These are phyloP conservation scores for Babesia divergens DNA, from an alignment of 169 alveolate species.

Conservation along the genomic window DNA sequence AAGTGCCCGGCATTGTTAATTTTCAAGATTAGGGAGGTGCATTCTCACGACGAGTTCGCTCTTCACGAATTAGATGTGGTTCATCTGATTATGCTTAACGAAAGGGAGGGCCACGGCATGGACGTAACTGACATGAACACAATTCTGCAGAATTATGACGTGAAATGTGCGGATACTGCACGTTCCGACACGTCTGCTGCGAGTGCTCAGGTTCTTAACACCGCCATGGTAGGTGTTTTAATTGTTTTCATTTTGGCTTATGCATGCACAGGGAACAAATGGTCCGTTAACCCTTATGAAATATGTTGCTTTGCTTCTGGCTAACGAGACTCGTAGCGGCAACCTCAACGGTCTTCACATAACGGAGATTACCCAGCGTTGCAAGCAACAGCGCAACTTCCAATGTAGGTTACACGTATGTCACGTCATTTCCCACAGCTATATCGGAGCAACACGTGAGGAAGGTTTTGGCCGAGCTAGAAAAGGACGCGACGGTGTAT, in stretches of 20 bases:
- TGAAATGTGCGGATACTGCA: neutral
- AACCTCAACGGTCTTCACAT: slow-evolving; percentile 56
- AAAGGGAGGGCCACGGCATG: slow-evolving; percentile 1
- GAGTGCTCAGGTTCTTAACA: neutral
- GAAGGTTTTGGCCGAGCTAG: slow-evolving; percentile 56
- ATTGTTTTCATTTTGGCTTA: neutral
- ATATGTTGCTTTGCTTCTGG: slow-evolving; percentile 39
- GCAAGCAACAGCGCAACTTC: slow-evolving; percentile 51
- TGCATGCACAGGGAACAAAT: slow-evolving; percentile 14
- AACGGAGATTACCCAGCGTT: slow-evolving; percentile 25
- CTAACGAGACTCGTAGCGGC: slow-evolving; percentile 50
- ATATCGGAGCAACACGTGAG: slow-evolving; percentile 60
- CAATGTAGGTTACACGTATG: slow-evolving; percentile 37
- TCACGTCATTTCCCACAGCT: slow-evolving; percentile 1
- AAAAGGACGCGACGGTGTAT: slow-evolving; percentile 63
- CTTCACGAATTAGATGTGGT: slow-evolving; percentile 63
- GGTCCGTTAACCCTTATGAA: slow-evolving; percentile 35
- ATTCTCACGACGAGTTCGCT: slow-evolving; percentile 38
- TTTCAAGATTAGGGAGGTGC: slow-evolving; percentile 43
- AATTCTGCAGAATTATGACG: slow-evolving; percentile 15
- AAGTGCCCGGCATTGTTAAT: slow-evolving; percentile 50
- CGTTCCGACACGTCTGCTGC: neutral
- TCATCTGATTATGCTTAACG: slow-evolving; percentile 40
- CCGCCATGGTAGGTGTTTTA: neutral
- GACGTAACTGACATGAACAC: slow-evolving; percentile 6